These are phyloP conservation scores for Funneliformis geosporum DNA, from an alignment of 192 early-diverging fungal genomes.

Conservation along the genomic window DNA sequence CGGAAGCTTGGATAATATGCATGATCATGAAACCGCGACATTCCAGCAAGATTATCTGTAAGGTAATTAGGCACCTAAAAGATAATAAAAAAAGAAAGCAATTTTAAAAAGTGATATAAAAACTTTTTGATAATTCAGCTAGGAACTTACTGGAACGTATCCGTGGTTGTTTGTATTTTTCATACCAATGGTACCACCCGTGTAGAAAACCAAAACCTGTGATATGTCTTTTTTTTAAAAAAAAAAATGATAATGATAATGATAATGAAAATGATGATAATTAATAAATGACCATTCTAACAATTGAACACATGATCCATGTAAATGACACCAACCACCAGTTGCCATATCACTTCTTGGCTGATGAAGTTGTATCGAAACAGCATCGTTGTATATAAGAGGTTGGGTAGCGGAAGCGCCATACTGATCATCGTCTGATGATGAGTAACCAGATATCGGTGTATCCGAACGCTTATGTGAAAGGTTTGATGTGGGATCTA, in stretches of 20 bases:
- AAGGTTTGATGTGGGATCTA: not conserved
- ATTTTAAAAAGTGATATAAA: not conserved
- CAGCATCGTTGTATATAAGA: slow-evolving; percentile 16
- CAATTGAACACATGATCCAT: not conserved
- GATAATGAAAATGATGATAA: not conserved
- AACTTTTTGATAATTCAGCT: not conserved
- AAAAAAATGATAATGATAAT: no score
- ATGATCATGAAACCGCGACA: slow-evolving; percentile 84
- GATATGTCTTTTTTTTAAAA: slow-evolving; percentile 78
- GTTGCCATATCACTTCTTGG: slow-evolving; percentile 21
- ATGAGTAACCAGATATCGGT: not conserved
- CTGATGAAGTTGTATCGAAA: slow-evolving; percentile 7
- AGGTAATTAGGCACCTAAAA: slow-evolving; percentile 72
- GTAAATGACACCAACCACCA: not conserved
- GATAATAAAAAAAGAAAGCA: slow-evolving; percentile 10
- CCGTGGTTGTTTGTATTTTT: slow-evolving; percentile 67
- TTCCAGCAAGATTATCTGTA: slow-evolving; percentile 69
- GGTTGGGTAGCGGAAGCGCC: not conserved
- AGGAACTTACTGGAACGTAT: slow-evolving; percentile 62
- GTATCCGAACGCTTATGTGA: not conserved
- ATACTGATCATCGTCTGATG: not conserved
- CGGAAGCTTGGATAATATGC: slow-evolving; percentile 38
- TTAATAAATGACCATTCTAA: not conserved
- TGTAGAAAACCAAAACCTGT: slow-evolving; percentile 88
- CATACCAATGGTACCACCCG: slow-evolving; percentile 96